Conservation (phyloP, 1,139 yeast species). For the Candida frijolesensis region DNA sequence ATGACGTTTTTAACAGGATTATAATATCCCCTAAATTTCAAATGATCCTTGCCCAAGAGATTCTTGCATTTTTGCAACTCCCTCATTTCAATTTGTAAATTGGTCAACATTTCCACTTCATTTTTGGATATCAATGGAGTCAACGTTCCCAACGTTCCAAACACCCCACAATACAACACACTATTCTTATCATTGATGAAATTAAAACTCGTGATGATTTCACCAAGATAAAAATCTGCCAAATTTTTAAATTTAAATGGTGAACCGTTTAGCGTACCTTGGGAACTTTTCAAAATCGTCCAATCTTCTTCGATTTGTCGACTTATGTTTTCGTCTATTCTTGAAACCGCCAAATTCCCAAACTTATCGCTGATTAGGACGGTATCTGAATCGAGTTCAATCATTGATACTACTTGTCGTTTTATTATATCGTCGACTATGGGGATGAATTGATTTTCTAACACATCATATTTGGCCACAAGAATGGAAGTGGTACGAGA, state of each 20-base stretch:
- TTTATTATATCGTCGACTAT: slow-evolving; percentile 71
- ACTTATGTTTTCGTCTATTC: slow-evolving; percentile 54
- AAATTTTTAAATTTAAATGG: slow-evolving; percentile 54
- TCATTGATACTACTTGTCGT: slow-evolving; percentile 64
- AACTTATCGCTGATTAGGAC: slow-evolving; percentile 87
- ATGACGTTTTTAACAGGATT: slow-evolving; percentile 74
- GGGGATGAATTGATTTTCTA: slow-evolving; percentile 55
- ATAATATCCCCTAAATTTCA: slow-evolving; percentile 73
- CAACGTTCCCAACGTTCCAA: slow-evolving; percentile 78
- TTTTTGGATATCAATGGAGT: slow-evolving; percentile 64
- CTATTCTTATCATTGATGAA: slow-evolving; percentile 64
- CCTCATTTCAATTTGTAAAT: slow-evolving; percentile 55
- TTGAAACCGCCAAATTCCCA: slow-evolving; percentile 73
- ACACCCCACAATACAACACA: slow-evolving; percentile 72
- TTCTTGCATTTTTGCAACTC: slow-evolving; percentile 17
- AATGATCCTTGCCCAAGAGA: slow-evolving; percentile 63
- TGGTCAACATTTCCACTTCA: slow-evolving; percentile 63
- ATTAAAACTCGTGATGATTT: slow-evolving; percentile 65
- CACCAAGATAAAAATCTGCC: slow-evolving; percentile 70
- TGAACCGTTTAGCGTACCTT: slow-evolving; percentile 49
- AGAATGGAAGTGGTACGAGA: slow-evolving; percentile 54
- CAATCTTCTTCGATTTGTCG: slow-evolving; percentile 15
- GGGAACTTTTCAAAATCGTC: slow-evolving; percentile 43
- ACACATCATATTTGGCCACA: slow-evolving; percentile 54
- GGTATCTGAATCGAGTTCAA: slow-evolving; percentile 71